Base-by-base conservation (phyloP, 140 eudicot genomes). In the Senecio squalidus region DNA sequence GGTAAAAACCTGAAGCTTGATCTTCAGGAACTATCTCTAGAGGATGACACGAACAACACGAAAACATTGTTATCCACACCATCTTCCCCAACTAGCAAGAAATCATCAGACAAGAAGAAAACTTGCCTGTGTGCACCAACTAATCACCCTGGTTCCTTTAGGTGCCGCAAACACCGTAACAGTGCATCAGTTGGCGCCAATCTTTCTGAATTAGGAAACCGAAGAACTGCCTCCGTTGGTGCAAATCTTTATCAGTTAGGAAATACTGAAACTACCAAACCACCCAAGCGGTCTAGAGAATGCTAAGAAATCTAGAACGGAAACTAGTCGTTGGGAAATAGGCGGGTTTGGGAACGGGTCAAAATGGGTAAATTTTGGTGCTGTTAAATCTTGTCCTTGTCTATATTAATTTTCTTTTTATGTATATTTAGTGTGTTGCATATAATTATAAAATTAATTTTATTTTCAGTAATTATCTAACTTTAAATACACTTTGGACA, bases 41-140 rank as follows among this genome's bases (percentile, higher is more conserved):
- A 71, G 44, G 77, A 71, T 33, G 58, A 70, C 33, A 62, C 24
- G 4, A 57, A 73, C 33, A 23, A 46, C 66, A 49, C 59, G 22
- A 53, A n/a, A 41, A 31, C 21, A 9, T 29, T 13, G 44, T 24
- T 53, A 57, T 68, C 70, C 15, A 31, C 60, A 45, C 52, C 74
- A 5, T 20, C 73, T 36, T 29, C 86, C 25, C 62, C 62, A 22
- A 50, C 64, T 10, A 9, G 57, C 23, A 21, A 34, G 26, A 80
- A 76, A 49, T 21, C 74, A 25, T 45, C 76, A 47, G 40, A 78
- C 50, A 18, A 6, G 16, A 76, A 59, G 38, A 2, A 22, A 0
- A 76, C 45, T 52, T 80, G 86, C 50, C 36, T 80, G 4, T 80
- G 86, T 66, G 79, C 86, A 10, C 86, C 86, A 24, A 80, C 86